Base-by-base conservation (phyloP, 2,329 filamentous ascomycete genomes). In the Microthyrium microscopicum region DNA sequence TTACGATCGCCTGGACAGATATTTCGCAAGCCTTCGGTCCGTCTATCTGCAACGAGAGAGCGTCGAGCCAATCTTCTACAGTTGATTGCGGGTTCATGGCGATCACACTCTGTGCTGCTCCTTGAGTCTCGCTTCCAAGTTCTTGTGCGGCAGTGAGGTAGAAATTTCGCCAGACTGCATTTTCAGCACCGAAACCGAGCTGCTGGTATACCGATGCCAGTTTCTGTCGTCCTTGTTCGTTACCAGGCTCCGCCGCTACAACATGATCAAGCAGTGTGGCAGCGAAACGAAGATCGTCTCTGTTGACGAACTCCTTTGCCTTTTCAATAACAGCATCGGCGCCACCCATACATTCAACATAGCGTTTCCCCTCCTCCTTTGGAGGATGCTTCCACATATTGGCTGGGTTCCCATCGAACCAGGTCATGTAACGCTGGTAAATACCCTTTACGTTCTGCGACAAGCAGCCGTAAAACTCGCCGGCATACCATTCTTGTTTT, bases 141-240 rank as follows among this genome's bases (percentile, higher is more conserved):
- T 20, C 11, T 16, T 8, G 29, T 8, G 15, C 19, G 12, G 9
- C 11, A 9, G 19, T 47, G 4, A 58, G 41, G 31, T 52, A 59
- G 31, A 57, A 55, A 34, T 59, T 58, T 3, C 57, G 42, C 56
- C 55, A 59, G 0, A 50, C 51, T 3, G 45, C 55, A 40, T 59
- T 61, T 40, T 59, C 55, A 3, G 50, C 35, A 3, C 52, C 51
- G 33, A 45, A 52, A 0, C 52, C 57, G 6, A 61, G 47, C 15
- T 43, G 37, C 29, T 50, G 44, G 35, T 49, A 58, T 1, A 52
- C 46, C 2, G 36, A 35, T 1, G 49, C 51, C 3, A 60, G 45
- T 4, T 45, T 31, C 4, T 13, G 28, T 34, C 39, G 44, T 1
- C 46, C 44, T 1, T 37, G 20, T 19, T 25, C 15, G 28, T 46